Evolutionary conservation across 2,329 filamentous ascomycete species (phyloP), one percentile per base, ranked within the genome.

Genomic region (Alternaria alternata): DNA sequence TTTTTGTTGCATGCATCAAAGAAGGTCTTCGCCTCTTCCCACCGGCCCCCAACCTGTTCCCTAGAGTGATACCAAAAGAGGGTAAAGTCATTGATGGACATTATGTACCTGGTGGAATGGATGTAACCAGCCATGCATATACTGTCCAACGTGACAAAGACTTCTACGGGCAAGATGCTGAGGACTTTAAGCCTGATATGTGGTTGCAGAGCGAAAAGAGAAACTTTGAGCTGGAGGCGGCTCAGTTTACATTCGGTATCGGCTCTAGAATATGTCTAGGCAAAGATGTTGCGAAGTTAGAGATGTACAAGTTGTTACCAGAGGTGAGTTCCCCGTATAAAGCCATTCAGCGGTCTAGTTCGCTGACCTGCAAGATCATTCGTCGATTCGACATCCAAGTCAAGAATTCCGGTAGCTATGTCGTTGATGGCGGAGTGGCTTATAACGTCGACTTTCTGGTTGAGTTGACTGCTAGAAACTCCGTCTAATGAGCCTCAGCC

Each of bases 1-100:
- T 79, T 71, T 86, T 82, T 61, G 73, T 82, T 3, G 83, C 82
- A 1, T 85, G 83, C 61, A 79, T 87, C 46, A 81, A 81, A 26
- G 84, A 86, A 66, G 79, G 80, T 1, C 74, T 86, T 65, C 82
- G 84, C 2, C 75, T 87, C 20, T 80, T 81, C 54, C 84, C 84
- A 1, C 79, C 84, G 0, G 84, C 82, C 0, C 81, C 83, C 2
- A 85, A 82, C 57, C 79, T 86, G 26, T 84, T 86, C 67, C 81
- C 83, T 3, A 79, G 84, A 0, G 70, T 83, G 5, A 75, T 54
- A 8, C 69, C 71, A 4, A 58, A 66, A 18, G 67, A 62, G 4
- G 74, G 73, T 2, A 72, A 81, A 34, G 67, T 77, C 6, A 68
- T 83, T 3, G 80, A 79, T 44, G 80, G 79, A 2, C 71, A 77